These are phyloP conservation scores for Pseudogymnoascus sp. DNA, from an alignment of 2,329 filamentous ascomycete genomes.

Conservation along the genomic window DNA sequence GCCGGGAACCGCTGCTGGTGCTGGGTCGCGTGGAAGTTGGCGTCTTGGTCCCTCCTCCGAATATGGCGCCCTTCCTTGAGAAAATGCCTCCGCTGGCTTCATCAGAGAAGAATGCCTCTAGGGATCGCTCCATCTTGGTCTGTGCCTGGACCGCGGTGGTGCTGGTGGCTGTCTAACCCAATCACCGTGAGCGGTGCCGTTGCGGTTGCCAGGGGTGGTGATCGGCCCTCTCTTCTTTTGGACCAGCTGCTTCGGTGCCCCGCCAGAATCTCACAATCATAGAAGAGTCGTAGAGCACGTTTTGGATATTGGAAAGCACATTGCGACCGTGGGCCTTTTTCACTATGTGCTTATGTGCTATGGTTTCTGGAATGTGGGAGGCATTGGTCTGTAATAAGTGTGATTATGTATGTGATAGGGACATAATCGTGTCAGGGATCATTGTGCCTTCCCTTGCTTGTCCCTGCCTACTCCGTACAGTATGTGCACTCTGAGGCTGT, in stretches of 20 bases:
- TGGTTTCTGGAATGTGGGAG: not conserved
- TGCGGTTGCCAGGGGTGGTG: not conserved
- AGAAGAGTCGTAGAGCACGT: not conserved
- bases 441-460: not conserved
- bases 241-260: slow-evolving; percentile 1
- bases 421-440: slow-evolving; percentile 5
- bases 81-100: slow-evolving; percentile 8
- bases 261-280: slow-evolving; percentile 6
- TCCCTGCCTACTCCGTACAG: slow-evolving; percentile 4
- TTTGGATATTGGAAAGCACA: not conserved
- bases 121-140: slow-evolving; percentile 4
- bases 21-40: slow-evolving; percentile 23
- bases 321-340: not conserved
- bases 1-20: slow-evolving; percentile 22
- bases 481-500: not conserved
- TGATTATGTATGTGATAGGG: slow-evolving; percentile 2
- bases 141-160: slow-evolving; percentile 7
- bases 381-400: not conserved
- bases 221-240: not conserved
- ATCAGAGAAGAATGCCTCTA: slow-evolving; percentile 7
- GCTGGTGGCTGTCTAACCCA: not conserved
- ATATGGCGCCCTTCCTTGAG: slow-evolving; percentile 13
- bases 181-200: not conserved
- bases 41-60: slow-evolving; percentile 20
- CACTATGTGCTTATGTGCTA: not conserved